Base-by-base conservation (phyloP, 2,329 filamentous ascomycete species). In the Lasiodiplodia theobromae region DNA sequence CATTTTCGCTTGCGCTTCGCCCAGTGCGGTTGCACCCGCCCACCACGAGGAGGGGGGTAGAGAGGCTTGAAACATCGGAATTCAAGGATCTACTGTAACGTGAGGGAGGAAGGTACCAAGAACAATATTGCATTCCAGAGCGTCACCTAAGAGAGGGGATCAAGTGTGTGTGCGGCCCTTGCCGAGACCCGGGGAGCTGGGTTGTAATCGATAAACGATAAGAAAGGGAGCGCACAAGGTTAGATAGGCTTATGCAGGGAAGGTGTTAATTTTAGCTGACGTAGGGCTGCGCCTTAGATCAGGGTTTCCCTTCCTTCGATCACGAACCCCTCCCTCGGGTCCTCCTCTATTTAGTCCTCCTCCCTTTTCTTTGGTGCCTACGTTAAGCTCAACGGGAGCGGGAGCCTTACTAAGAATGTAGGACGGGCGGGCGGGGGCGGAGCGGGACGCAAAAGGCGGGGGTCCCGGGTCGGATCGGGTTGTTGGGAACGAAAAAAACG, bases 61-160 rank as follows among this genome's bases (percentile, higher is more conserved):
- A 21, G 21, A 8, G 8, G 7, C 10, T 12, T 63, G 44, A 63
- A 51, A 63, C 58, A 23, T 25, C 14, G 58, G 44, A 25, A 51
- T 63, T 37, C 40, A 49, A 63, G 58, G 44, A 63, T 63, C 25
- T 23, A 23, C 58, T 47, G 44, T 47, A 47, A 47, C 44, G 44
- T 47, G 51, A 23, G 51, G 23, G 51, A 21, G 12, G 18, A 18
- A 25, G 49, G 23, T 12, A 8, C 11, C 4, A 10, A 28, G 23
- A 11, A 53, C 7, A 53, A 11, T n/a, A 47, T 11, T 14, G n/a
- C 44, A 47, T 47, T 47, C 44, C 44, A 21, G n/a, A n/a, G 44
- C 18, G n/a, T 47, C 18, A n/a, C 8, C 44, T 7, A n/a, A 47
- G 44, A 21, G 44, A 47, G 18, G 40, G 40, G 40, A 11, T 47